Evolutionary conservation across 2,329 filamentous ascomycete species (phyloP).

Genomic region (Penicillium sp.): DNA sequence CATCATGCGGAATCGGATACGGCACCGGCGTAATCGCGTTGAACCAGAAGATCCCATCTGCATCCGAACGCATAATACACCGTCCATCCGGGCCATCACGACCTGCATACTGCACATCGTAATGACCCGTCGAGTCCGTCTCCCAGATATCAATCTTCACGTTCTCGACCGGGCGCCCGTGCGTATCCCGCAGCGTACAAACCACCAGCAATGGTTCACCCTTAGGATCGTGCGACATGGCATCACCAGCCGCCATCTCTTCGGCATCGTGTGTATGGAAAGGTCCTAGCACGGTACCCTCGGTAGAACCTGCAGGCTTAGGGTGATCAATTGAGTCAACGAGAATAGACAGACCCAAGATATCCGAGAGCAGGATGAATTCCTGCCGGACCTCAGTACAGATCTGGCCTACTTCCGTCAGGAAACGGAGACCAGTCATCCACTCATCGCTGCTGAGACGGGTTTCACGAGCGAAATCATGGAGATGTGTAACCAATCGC

Average conservation of each 20-base stretch:
- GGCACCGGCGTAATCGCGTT: constrained; percentile 76
- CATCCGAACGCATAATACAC: constrained; percentile 63
- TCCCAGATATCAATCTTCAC: constrained; percentile 81
- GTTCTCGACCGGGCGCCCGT: constrained; percentile 56
- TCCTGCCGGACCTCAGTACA: constrained; percentile 70
- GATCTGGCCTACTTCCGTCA: constrained; percentile 67
- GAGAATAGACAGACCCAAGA: constrained; percentile 70
- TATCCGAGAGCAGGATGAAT: constrained; percentile 76
- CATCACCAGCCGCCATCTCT: constrained; percentile 48
- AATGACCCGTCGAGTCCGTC: constrained; percentile 71
- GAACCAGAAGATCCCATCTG: constrained; percentile 75
- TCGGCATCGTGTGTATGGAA: constrained; percentile 78
- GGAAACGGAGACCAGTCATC: constrained; percentile 67
- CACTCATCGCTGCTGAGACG: constrained; percentile 70
- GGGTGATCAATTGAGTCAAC: constrained; percentile 81
- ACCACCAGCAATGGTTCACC: constrained; percentile 66
- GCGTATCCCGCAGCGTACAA: constrained; percentile 63
- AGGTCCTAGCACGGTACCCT: constrained; percentile 73
- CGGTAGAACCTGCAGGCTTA: constrained; percentile 63
- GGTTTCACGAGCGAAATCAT: constrained; percentile 77
- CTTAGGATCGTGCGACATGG: constrained; percentile 62
- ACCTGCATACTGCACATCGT: constrained; percentile 71
- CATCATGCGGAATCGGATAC: constrained; percentile 79
- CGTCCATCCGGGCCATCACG: constrained; percentile 63
- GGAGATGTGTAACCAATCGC: constrained; percentile 67